Conservation (phyloP, 2,329 filamentous ascomycete species). For the Tympanopsis confertula region DNA sequence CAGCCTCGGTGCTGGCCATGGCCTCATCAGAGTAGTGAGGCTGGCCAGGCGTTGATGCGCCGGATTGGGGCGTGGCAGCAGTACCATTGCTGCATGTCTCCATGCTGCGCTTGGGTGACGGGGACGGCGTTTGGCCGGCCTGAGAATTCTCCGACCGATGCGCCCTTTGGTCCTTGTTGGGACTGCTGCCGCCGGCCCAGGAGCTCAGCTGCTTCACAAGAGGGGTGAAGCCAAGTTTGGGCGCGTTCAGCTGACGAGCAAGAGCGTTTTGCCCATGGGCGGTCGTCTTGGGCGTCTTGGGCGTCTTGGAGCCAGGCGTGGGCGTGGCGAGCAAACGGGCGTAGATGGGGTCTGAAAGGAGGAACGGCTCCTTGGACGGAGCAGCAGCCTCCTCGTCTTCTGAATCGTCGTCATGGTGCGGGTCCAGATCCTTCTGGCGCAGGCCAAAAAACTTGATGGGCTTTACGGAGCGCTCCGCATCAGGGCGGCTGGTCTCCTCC, state of each 20-base stretch:
- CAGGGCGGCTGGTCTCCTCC: slow-evolving; percentile 8
- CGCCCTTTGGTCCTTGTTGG: slow-evolving; percentile 19
- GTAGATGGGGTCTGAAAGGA: slow-evolving; percentile 14
- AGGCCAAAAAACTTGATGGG: too few species aligned
- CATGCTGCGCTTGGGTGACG: background rate
- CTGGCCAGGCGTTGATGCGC: too few species aligned
- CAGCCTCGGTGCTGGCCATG: slow-evolving; percentile 16
- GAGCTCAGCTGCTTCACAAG: slow-evolving; percentile 47
- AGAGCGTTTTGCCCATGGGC: slow-evolving; percentile 5
- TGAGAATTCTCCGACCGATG: slow-evolving; percentile 18
- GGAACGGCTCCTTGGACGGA: slow-evolving; percentile 12
- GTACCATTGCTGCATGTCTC: background rate
- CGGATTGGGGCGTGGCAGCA: too few species aligned
- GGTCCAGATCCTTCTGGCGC: slow-evolving; percentile 32
- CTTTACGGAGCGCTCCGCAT: too few species aligned
- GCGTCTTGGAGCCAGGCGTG: slow-evolving; percentile 15
- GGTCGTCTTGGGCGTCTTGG: slow-evolving; percentile 9
- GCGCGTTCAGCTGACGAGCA: slow-evolving; percentile 5
- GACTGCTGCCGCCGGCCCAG: slow-evolving; percentile 51
- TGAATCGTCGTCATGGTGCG: slow-evolving; percentile 34
- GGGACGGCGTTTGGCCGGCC: slow-evolving; percentile 3
- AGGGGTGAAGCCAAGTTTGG: slow-evolving; percentile 47
- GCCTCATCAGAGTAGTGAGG: slow-evolving; percentile 18
- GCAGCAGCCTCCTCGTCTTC: slow-evolving; percentile 39
- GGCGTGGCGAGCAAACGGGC: slow-evolving; percentile 28